phyloP scores from a whole-genome alignment of 441 rosid genomes.

The Melastoma candidum region DNA sequence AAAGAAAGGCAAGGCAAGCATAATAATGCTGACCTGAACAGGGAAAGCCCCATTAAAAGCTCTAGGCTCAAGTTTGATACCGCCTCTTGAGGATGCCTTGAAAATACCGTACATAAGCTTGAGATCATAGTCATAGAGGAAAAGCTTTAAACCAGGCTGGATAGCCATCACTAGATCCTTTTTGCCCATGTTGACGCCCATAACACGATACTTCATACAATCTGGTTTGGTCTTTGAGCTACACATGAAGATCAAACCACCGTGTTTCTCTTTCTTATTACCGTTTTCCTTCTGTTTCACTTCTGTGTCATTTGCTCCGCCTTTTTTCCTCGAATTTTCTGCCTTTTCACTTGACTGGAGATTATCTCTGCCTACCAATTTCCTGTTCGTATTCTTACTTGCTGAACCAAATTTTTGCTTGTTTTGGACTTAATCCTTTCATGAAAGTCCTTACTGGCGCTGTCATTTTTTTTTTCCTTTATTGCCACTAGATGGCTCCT shows the following conservation, averaged over 20 bases:
- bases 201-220: slow-evolving; percentile 61
- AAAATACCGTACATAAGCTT: slow-evolving; percentile 78
- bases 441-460: background rate
- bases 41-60: slow-evolving; percentile 92
- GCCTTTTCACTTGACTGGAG: slow-evolving; percentile 10
- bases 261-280: slow-evolving; percentile 33
- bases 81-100: slow-evolving; percentile 71
- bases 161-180: slow-evolving; percentile 56
- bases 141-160: slow-evolving; percentile 74
- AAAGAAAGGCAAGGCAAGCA: slow-evolving; percentile 8
- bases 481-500: no score
- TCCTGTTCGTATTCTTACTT: background rate
- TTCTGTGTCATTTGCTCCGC: slow-evolving; percentile 6
- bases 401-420: background rate
- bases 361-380: background rate
- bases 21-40: slow-evolving; percentile 51
- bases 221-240: slow-evolving; percentile 80
- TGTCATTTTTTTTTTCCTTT: no score
- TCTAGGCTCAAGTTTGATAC: slow-evolving; percentile 67
- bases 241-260: slow-evolving; percentile 93
- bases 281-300: slow-evolving; percentile 10
- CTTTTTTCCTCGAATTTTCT: slow-evolving; percentile 19
- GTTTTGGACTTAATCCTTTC: background rate
- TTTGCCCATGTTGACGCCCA: slow-evolving; percentile 52
- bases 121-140: slow-evolving; percentile 80